phyloP scores from a whole-genome alignment of 768 basidiomycete genomes.

The Boletus reticulatus region DNA sequence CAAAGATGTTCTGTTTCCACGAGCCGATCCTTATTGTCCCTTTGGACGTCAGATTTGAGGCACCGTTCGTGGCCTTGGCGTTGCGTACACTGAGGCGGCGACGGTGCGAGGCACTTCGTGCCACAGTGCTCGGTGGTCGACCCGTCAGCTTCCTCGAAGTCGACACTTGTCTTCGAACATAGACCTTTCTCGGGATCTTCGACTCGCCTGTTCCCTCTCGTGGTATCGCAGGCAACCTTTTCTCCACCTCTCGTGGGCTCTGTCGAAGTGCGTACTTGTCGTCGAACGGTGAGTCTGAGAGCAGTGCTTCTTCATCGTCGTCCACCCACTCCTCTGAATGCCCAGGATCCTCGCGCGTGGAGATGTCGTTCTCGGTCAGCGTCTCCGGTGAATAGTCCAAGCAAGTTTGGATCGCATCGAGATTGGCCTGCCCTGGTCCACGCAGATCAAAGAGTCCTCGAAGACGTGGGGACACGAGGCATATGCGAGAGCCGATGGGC shows the following conservation, averaged over 20 bases:
- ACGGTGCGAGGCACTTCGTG: slow-evolving; percentile 11
- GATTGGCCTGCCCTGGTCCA: slow-evolving; percentile 25
- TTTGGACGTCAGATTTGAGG: slow-evolving; percentile 9
- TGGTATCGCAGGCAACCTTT: slow-evolving; percentile 14
- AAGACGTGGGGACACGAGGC: slow-evolving; percentile 17
- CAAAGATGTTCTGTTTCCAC: slow-evolving; percentile 23
- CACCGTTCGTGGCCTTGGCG: slow-evolving; percentile 7
- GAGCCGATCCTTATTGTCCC: slow-evolving; percentile 25
- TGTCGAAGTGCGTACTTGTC: slow-evolving; percentile 18
- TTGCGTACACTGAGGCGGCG: slow-evolving; percentile 16
- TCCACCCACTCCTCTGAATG: slow-evolving; percentile 22
- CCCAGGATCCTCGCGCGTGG: slow-evolving; percentile 6
- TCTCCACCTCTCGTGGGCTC: slow-evolving; percentile 9
- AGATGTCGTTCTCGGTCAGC: not conserved
- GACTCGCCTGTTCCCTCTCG: slow-evolving; percentile 5
- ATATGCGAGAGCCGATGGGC: too few relatives aligned
- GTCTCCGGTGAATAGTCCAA: slow-evolving; percentile 3
- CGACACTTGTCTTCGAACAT: slow-evolving; percentile 17
- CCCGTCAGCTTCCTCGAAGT: slow-evolving; percentile 6
- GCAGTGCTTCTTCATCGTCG: slow-evolving; percentile 23
- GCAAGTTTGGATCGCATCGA: slow-evolving; percentile 3
- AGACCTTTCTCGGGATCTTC: slow-evolving; percentile 21
- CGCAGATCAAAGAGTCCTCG: slow-evolving; percentile 30
- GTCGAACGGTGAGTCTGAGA: slow-evolving; percentile 22
- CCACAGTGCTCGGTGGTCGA: not conserved